Percentiles rank a stretch among this genome's conserved stretches.
These are phyloP conservation scores for Cercospora zeae-maydis DNA, from an alignment of 2,329 filamentous ascomycete genomes.

Conservation along the genomic window DNA sequence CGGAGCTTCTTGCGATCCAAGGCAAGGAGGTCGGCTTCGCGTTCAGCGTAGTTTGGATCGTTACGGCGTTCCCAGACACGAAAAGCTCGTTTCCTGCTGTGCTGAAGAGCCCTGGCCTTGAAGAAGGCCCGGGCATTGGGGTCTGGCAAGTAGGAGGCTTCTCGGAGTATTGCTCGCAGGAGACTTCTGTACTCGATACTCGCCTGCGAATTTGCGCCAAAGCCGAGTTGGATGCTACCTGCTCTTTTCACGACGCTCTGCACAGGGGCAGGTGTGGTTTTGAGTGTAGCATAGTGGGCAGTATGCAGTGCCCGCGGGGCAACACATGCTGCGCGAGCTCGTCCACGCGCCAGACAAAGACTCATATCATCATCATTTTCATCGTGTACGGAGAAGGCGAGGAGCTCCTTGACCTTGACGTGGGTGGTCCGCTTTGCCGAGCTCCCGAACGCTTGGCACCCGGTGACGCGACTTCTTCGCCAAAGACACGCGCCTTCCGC, in stretches of 20 bases:
- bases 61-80: slow-evolving; percentile 21
- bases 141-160: slow-evolving; percentile 60
- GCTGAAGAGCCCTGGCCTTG: slow-evolving; percentile 45
- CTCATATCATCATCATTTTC: neutral
- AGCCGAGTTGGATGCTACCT: slow-evolving; percentile 4
- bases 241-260: neutral
- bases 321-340: neutral
- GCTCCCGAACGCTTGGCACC: neutral
- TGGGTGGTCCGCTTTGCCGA: neutral
- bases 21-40: slow-evolving; percentile 21
- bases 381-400: neutral
- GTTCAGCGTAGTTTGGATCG: slow-evolving; percentile 12
- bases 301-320: neutral
- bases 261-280: neutral
- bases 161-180: slow-evolving; percentile 55
- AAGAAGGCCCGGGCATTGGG: slow-evolving; percentile 51
- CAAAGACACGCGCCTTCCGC: neutral
- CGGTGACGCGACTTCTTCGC: neutral
- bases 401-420: neutral
- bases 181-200: slow-evolving; percentile 41
- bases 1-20: slow-evolving; percentile 45
- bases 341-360: neutral
- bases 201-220: slow-evolving; percentile 14
- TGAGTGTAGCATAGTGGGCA: neutral
- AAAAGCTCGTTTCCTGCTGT: slow-evolving; percentile 42